These are phyloP conservation scores for Septoria petroselini DNA, from an alignment of 2,329 filamentous ascomycete genomes.

Conservation along the genomic window DNA sequence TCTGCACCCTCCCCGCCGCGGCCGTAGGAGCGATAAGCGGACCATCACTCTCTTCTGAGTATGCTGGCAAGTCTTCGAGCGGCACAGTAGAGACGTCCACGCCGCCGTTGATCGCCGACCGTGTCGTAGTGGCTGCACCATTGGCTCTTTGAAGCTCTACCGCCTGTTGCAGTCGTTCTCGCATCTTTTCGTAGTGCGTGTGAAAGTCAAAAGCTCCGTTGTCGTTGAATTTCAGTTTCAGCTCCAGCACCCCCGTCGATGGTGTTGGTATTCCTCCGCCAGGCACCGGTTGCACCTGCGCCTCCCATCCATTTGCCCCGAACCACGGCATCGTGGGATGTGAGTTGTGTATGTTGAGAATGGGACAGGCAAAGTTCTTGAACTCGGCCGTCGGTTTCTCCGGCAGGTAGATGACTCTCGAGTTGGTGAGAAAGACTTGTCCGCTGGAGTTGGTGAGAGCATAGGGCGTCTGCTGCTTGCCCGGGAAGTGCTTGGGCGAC, in stretches of 20 bases:
- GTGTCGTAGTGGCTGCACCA: slow-evolving; percentile 34
- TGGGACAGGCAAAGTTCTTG: slow-evolving; percentile 84
- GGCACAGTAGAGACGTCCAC: slow-evolving; percentile 64
- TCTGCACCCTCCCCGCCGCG: slow-evolving; percentile 32
- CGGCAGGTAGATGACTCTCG: slow-evolving; percentile 83
- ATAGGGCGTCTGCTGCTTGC: slow-evolving; percentile 51
- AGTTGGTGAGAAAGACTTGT: slow-evolving; percentile 32
- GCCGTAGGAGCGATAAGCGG: slow-evolving; percentile 40
- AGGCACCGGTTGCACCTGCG: slow-evolving; percentile 72
- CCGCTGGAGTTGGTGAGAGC: slow-evolving; percentile 29
- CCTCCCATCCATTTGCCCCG: slow-evolving; percentile 86
- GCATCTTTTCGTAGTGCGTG: slow-evolving; percentile 75
- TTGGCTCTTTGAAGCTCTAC: slow-evolving; percentile 63
- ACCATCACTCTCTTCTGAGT: slow-evolving; percentile 59
- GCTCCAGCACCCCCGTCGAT: slow-evolving; percentile 67
- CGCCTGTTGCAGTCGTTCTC: slow-evolving; percentile 77
- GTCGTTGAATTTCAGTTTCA: slow-evolving; percentile 88
- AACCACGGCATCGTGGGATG: slow-evolving; percentile 87
- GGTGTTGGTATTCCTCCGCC: slow-evolving; percentile 77
- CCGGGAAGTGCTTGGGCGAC: slow-evolving; percentile 56
- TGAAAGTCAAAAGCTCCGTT: slow-evolving; percentile 94
- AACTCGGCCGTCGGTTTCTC: slow-evolving; percentile 63
- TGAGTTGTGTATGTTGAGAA: slow-evolving; percentile 82
- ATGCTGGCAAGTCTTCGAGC: slow-evolving; percentile 83
- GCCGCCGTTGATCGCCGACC: slow-evolving; percentile 37